Base-by-base conservation (phyloP, 177 flowering plant species). In the Vitis hybrid region DNA sequence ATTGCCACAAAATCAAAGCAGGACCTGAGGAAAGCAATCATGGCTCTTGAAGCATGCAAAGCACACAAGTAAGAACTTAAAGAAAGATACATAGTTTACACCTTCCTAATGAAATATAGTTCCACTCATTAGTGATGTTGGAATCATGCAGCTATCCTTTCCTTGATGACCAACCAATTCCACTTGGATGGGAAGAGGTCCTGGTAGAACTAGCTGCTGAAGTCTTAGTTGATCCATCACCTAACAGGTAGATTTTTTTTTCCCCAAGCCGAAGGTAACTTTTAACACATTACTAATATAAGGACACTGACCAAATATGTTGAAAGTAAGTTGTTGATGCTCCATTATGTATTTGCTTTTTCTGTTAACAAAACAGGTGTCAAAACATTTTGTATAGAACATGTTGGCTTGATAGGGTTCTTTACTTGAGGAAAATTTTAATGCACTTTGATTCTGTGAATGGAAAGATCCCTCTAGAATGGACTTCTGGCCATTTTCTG, bases 41-140 rank as follows among this genome's bases (percentile, higher is more conserved):
- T 88, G 95, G 91, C 89, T 60, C 91, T 90, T 67, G 95, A 90
- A 87, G 90, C 91, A 33, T 87, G 95, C 85, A 90, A 82, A 82
- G 83, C 88, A 53, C 85, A 88, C 87, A 87, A 82, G 95, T 90
- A 76, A 75, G 82, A 62, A 72, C 26, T 5, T 52, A 14, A 51
- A 66, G 14, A 26, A 66, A 10, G 62, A 16, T 9, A 18, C 18
- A 26, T 9, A 21, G 33, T 13, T 39, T 21, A 12, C 31, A 29
- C n/a, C 9, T 21, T 11, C 45, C 33, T 56, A 48, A 16, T 15
- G 15, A 9, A 48, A 11, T 31, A 31, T 39, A 60, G 48, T n/a
- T 59, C 15, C 10, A 11, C 5, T 59, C 21, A 62, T 16, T 63
- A 12, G 21, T 9, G 59, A 7, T 70, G 48, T 12, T 66, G 3